Evolutionary conservation across 2,329 filamentous ascomycete genomes (phyloP), one percentile per base, ranked within the genome.

Genomic region (Rasamsonia emersonii): DNA sequence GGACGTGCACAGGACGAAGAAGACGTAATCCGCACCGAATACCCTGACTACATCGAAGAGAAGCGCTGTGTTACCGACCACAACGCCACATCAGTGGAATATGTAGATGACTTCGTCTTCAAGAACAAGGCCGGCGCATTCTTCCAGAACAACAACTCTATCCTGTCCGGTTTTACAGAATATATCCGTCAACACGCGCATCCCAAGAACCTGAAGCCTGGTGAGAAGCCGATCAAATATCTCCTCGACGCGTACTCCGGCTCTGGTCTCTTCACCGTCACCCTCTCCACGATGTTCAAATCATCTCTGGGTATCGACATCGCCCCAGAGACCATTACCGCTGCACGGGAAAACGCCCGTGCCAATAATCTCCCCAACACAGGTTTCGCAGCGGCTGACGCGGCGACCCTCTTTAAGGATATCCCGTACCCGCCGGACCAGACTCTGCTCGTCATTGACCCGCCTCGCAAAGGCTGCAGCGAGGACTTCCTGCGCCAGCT

Each of bases 81-180:
- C 56, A 93, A 89, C 44, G 81, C 74, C 42, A 82, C 72, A 30
- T 79, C 83, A 3, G 88, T 82, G 18, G 91, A 98, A 59, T 95
- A 93, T 61, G 75, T 98, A 41, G 85, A 81, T 51, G 65, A 77
- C 57, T 91, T 82, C 65, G 68, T 79, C 51, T 94, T 98, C 64
- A 79, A 79, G 56, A 96, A 93, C 64, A 85, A 83, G 3, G 91
- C 91, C 8, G 88, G 88, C 38, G 78, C 85, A 32, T 98, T 98
- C 67, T 98, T 98, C 74, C 91, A 98, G 56, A 98, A 98, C 71
- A 98, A 98, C 73, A 96, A 96, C 68, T 93, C 86, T 34, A 96
- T 98, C 61, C 79, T 98, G 15, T 77, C 84, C 18, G 64, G 68
- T 10, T 93, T 96, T 61, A 93, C 86, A 9, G 71, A 77, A 44